Conservation (phyloP, 148 eudicot species). For the Fagopyrum esculentum region DNA sequence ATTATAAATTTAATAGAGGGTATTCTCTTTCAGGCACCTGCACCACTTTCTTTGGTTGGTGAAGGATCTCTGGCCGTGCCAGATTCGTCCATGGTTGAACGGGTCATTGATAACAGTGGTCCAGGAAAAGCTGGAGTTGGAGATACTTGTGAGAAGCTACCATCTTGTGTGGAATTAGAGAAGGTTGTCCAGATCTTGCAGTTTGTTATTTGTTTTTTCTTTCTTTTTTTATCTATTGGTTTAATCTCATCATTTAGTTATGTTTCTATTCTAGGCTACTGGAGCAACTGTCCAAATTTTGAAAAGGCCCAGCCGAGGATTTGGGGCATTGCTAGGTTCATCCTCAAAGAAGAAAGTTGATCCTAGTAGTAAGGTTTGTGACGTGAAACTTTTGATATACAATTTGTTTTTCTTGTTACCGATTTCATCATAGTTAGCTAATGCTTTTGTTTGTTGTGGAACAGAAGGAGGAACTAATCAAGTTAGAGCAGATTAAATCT, state of each 20-base stretch:
- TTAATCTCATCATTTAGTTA: background rate
- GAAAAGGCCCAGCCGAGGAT: slow-evolving; percentile 73
- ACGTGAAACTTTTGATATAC: background rate
- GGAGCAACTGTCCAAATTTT: slow-evolving; percentile 66
- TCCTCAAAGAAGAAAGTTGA: slow-evolving; percentile 51
- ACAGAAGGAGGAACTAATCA: slow-evolving; percentile 39
- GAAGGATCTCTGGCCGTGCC: slow-evolving; percentile 35
- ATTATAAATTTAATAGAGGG: background rate
- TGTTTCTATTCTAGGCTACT: slow-evolving; percentile 29
- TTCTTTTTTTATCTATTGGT: background rate
- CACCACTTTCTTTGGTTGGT: slow-evolving; percentile 22
- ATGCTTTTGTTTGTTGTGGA: background rate
- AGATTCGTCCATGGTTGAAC: slow-evolving; percentile 2
- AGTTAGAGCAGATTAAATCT: slow-evolving; percentile 82
- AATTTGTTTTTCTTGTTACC: background rate
- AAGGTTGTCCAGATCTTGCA: slow-evolving; percentile 20
- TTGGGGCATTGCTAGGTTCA: slow-evolving; percentile 80
- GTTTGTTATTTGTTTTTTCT: background rate
- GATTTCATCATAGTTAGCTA: no score
- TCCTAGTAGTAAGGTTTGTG: slow-evolving; percentile 29
- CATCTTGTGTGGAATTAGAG: background rate
- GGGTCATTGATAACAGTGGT: background rate
- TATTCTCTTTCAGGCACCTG: slow-evolving; percentile 43
- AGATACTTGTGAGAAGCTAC: background rate
- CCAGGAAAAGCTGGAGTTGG: background rate